Evolutionary conservation across 306 rosid genomes (phyloP).

Genomic region (Lathyrus oleraceus): DNA sequence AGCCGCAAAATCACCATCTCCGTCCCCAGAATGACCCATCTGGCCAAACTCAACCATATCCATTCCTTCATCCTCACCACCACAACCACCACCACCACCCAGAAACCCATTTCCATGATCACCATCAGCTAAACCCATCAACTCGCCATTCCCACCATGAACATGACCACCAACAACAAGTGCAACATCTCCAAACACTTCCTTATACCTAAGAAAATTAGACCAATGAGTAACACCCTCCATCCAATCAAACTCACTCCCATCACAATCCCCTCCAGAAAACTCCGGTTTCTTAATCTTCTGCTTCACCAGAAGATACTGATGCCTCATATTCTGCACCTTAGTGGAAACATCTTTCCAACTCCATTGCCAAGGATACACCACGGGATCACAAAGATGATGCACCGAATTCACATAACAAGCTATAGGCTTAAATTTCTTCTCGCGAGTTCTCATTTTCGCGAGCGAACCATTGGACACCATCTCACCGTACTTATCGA

Average conservation of each 20-base stretch:
- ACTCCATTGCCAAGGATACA: constrained; percentile 94
- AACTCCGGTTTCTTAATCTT: constrained; percentile 80
- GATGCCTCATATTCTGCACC: constrained; percentile 99
- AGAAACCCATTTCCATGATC: constrained; percentile 60
- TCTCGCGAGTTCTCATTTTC: constrained; percentile 93
- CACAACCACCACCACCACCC: constrained; percentile 39
- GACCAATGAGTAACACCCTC: constrained; percentile 93
- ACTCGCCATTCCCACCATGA: constrained; percentile 47
- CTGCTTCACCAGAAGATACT: constrained; percentile 91
- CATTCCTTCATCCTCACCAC: constrained; percentile 52
- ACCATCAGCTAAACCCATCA: constrained; percentile 44
- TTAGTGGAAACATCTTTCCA: constrained; percentile 98
- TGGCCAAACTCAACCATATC: constrained; percentile 76
- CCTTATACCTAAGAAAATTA: constrained; percentile 89
- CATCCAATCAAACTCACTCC: constrained; percentile 82
- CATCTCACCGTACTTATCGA: constrained; percentile 86
- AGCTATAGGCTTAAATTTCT: constrained; percentile 88
- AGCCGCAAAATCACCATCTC: constrained; percentile 50
- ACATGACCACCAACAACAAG: constrained; percentile 42
- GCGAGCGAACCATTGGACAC: constrained; percentile 74
- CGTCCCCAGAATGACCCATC: constrained; percentile 73
- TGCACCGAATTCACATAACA: constrained; percentile 81
- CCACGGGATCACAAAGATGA: constrained; percentile 62
- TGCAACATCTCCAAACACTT: constrained; percentile 85
- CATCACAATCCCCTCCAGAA: constrained; percentile 54